A percentile compares a stretch with the other conserved stretches of the same genome.
Evolutionary conservation across 768 basidiomycete genomes (phyloP).

Genomic region (Lentinula sp.): DNA sequence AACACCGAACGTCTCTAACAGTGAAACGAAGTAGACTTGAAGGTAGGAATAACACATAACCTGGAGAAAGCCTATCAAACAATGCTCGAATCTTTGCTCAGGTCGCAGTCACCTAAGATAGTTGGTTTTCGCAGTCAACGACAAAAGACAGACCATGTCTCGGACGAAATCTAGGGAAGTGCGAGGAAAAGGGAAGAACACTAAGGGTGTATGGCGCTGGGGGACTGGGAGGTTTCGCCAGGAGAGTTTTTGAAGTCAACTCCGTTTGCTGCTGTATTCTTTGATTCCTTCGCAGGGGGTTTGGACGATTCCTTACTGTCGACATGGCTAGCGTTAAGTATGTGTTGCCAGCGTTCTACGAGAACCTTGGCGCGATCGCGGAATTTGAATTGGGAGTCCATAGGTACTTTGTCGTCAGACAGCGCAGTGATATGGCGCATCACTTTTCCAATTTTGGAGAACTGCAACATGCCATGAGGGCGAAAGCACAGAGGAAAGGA

Average conservation of each 20-base stretch:
- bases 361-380: conserved; percentile 62
- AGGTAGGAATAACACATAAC: too few species aligned
- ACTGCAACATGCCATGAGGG: conserved; percentile 32
- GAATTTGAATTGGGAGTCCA: conserved; percentile 61
- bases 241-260: background rate
- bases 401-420: conserved; percentile 48
- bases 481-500: background rate
- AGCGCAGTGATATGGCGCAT: conserved; percentile 80
- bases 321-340: conserved; percentile 30
- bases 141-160: too few species aligned
- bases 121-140: too few species aligned
- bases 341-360: conserved; percentile 64
- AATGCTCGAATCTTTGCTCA: too few species aligned
- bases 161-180: too few species aligned
- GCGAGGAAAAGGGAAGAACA: too few species aligned
- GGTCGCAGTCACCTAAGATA: too few species aligned
- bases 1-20: too few species aligned
- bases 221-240: background rate
- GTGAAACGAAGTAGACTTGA: too few species aligned
- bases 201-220: background rate
- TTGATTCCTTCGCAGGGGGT: background rate
- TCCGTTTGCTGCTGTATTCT: background rate
- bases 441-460: conserved; percentile 81
- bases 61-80: too few species aligned
- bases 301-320: background rate